Evolutionary conservation across 1,284 basidiomycete genomes (phyloP).

Genomic region (Microbotryum scabiosae): DNA sequence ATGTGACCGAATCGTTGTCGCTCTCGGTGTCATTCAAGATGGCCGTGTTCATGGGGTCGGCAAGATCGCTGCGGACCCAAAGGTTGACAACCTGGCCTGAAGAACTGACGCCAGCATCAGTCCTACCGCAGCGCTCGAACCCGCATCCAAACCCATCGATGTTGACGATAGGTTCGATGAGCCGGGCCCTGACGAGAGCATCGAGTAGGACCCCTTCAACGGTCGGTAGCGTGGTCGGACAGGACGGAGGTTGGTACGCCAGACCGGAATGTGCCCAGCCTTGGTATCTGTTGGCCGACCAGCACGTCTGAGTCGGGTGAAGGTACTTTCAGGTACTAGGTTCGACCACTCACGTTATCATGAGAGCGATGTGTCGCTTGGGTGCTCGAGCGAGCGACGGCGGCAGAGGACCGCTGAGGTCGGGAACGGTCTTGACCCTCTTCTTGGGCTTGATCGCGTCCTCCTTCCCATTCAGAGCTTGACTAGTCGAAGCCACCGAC

Average conservation of each 20-base stretch:
- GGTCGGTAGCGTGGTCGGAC: constrained; percentile 61
- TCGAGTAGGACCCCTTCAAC: constrained; percentile 83
- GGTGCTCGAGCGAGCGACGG: constrained; percentile 23
- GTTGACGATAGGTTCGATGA: constrained; percentile 53
- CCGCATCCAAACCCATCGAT: constrained; percentile 66
- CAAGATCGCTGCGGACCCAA: constrained; percentile 61
- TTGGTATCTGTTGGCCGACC: constrained; percentile 52
- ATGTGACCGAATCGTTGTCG: constrained; percentile 1
- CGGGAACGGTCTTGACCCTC: not conserved
- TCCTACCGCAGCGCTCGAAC: constrained; percentile 86
- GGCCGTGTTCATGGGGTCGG: constrained; percentile 27
- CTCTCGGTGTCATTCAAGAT: constrained; percentile 29
- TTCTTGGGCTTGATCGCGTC: constrained; percentile 4
- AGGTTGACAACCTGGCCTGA: constrained; percentile 90
- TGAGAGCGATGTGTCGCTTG: constrained; percentile 29
- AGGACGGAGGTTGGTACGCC: constrained; percentile 59
- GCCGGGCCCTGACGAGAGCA: constrained; percentile 59
- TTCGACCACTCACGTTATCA: constrained; percentile 16
- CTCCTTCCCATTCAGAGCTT: not conserved
- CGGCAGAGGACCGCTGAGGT: constrained; percentile 17
- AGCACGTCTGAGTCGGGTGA: not conserved
- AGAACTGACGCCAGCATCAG: constrained; percentile 89
- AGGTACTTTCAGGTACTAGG: not conserved
- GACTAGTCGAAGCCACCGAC: too few relatives aligned
- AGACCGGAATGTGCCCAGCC: constrained; percentile 88